These are phyloP conservation scores for Grosmannia serpens DNA, from an alignment of 2,329 filamentous ascomycete genomes.

Conservation along the genomic window DNA sequence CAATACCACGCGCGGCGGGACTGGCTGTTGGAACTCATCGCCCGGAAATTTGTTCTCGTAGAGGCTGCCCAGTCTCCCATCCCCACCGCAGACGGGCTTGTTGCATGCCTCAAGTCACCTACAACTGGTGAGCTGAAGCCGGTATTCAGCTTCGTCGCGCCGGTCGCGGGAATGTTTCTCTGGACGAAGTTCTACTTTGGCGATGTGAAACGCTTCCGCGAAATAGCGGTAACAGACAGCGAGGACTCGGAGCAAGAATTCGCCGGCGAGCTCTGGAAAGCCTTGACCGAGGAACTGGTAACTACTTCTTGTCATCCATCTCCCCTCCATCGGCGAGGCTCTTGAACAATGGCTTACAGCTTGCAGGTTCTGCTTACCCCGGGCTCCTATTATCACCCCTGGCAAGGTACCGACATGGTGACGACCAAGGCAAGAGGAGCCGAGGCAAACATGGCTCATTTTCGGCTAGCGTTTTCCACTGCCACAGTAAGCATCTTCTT, in stretches of 20 bases:
- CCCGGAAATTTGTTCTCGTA: slow-evolving; percentile 11
- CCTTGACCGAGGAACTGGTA: slow-evolving; percentile 12
- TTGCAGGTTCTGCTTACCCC: slow-evolving; percentile 19
- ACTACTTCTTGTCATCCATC: no score
- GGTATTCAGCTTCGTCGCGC: slow-evolving; percentile 19
- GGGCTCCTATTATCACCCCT: slow-evolving; percentile 21
- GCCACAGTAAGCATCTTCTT: slow-evolving; percentile 19
- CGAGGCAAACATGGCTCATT: slow-evolving; percentile 15
- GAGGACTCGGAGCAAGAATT: slow-evolving; percentile 16
- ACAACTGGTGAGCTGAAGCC: no score
- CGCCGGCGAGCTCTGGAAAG: slow-evolving; percentile 12
- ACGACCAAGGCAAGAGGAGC: slow-evolving; percentile 15
- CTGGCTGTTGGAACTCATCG: slow-evolving; percentile 47
- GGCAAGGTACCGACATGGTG: slow-evolving; percentile 17
- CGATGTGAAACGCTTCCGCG: background rate
- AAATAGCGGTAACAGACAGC: background rate
- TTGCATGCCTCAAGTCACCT: slow-evolving; percentile 13
- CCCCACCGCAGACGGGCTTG: slow-evolving; percentile 10
- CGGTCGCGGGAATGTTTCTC: slow-evolving; percentile 21
- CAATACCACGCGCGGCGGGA: slow-evolving; percentile 58
- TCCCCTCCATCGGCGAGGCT: no score
- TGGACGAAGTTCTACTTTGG: slow-evolving; percentile 20
- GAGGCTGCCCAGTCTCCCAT: slow-evolving; percentile 12
- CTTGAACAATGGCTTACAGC: no score
- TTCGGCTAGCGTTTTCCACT: slow-evolving; percentile 18